These are phyloP conservation scores for Apophysomyces elegans DNA, from an alignment of 371 early-diverging fungal species.

Conservation along the genomic window DNA sequence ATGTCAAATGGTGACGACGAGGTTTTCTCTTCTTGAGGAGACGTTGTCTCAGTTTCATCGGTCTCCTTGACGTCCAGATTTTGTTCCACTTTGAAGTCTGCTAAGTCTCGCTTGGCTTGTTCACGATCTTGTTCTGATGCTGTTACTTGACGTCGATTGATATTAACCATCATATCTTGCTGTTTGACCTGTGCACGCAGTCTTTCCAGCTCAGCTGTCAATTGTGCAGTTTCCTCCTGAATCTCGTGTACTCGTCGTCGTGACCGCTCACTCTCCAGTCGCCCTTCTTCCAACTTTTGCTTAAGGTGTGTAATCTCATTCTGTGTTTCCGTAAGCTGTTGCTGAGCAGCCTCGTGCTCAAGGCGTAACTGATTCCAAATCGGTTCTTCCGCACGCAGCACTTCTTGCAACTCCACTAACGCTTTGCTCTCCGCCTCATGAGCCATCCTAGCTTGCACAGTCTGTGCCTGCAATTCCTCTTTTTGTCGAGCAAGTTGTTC, in stretches of 20 bases:
- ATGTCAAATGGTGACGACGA: background rate
- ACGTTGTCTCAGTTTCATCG: background rate
- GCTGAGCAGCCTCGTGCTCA: conserved; percentile 35
- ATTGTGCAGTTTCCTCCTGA: conserved; percentile 41
- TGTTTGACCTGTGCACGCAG: conserved; percentile 44
- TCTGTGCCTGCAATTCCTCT: conserved; percentile 24
- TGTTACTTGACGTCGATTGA: conserved; percentile 52
- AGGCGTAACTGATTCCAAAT: conserved; percentile 27
- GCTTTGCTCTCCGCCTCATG: conserved; percentile 27
- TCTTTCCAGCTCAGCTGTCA: conserved; percentile 30
- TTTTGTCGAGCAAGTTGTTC: conserved; percentile 33
- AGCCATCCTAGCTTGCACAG: conserved; percentile 31
- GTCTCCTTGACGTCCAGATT: conserved; percentile 14
- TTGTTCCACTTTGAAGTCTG: conserved; percentile 41
- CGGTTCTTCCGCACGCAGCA: conserved; percentile 27
- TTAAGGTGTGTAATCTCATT: conserved; percentile 23
- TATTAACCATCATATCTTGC: conserved; percentile 51
- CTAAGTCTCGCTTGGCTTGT: conserved; percentile 40
- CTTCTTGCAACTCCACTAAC: conserved; percentile 26
- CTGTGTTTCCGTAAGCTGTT: conserved; percentile 21
- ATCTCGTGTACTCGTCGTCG: conserved; percentile 41
- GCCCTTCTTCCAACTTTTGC: conserved; percentile 35
- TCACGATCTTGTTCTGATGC: conserved; percentile 53
- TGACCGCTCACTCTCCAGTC: conserved; percentile 38
- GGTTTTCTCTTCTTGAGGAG: background rate